Base-by-base conservation (phyloP, 805 yeast species). In the Spathaspora hagerdaliae region DNA sequence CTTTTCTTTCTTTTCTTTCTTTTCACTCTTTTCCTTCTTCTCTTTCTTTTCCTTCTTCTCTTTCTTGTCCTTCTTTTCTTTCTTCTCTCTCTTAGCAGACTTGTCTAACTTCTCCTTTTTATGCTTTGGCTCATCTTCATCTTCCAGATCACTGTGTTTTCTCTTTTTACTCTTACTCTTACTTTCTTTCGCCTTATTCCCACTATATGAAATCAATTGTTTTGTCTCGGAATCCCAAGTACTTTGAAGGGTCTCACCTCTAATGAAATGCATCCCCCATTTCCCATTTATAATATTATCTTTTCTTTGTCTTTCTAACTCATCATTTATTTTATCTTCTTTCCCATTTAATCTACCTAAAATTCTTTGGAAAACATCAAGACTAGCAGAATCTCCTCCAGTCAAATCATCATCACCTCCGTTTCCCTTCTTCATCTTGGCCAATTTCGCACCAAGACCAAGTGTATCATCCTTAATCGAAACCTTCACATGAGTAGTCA, bases 301-400 rank as follows among this genome's bases (percentile, higher is more conserved):
- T 48, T 75, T 74, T 54, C 87, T 74, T 57, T 83, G 83, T 52
- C 79, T 73, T 35, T 87, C 92, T 52, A 88, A 65, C 57, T 82
- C 91, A 48, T 79, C 69, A 46, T 70, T 69, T 26, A 86, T 77
- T 46, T 74, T 77, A 31, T 81, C 85, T 57, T 85, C 92, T 54
- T 82, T 85, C 39, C 97, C 97, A 61, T 92, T 92, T 50, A 92
- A 74, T 60, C 90, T 78, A 9, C 97, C 97, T 50, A 92, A 71
- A 39, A 92, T 78, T 54, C 95, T 77, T 69, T 92, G 99, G 61
- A 94, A 92, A 3, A 85, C 96, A 63, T 94, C 98, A 36, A 92
- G 73, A 3, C 97, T 97, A 9, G 90, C 86, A 53, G 92, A 83
- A 52, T 88, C 96, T 19, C 24, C 24, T 9, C 32, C 32, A 29